Conservation (phyloP, 179 eudicot genomes). For the Beta lomatogona region DNA sequence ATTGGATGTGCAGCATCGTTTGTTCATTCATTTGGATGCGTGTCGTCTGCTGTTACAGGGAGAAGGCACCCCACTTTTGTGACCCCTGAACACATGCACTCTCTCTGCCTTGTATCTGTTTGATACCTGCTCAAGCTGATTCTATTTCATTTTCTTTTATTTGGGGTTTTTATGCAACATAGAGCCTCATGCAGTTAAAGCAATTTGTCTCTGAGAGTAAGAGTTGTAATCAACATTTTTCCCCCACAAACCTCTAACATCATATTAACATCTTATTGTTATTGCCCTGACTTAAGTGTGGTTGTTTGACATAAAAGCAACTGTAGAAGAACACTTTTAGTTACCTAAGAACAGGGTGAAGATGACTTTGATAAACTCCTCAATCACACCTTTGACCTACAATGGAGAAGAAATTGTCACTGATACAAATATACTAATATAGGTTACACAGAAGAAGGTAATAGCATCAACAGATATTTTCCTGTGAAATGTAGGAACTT, state of each 20-base stretch:
- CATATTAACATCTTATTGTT: too few relatives aligned
- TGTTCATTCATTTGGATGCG: too few relatives aligned
- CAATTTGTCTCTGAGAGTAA: neutral
- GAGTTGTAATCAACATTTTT: neutral
- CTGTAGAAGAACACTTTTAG: neutral
- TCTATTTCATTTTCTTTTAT: too few relatives aligned
- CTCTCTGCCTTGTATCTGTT: too few relatives aligned
- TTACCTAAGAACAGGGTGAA: constrained; percentile 35
- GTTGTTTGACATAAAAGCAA: neutral
- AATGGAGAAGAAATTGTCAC: constrained; percentile 6
- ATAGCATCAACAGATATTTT: neutral
- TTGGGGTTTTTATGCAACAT: neutral
- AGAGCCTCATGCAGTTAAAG: neutral
- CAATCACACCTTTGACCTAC: constrained; percentile 57
- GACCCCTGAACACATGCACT: too few relatives aligned
- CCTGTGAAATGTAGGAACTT: neutral
- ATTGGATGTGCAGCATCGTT: too few relatives aligned
- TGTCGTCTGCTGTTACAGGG: too few relatives aligned
- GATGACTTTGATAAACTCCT: constrained; percentile 49
- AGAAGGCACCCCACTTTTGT: too few relatives aligned
- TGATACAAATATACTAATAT: too few relatives aligned
- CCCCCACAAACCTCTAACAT: neutral
- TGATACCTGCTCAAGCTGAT: too few relatives aligned
- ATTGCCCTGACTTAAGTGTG: neutral
- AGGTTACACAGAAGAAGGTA: neutral